phyloP scores from a whole-genome alignment of 441 rosid genomes.

The Codiaeum variegatum region DNA sequence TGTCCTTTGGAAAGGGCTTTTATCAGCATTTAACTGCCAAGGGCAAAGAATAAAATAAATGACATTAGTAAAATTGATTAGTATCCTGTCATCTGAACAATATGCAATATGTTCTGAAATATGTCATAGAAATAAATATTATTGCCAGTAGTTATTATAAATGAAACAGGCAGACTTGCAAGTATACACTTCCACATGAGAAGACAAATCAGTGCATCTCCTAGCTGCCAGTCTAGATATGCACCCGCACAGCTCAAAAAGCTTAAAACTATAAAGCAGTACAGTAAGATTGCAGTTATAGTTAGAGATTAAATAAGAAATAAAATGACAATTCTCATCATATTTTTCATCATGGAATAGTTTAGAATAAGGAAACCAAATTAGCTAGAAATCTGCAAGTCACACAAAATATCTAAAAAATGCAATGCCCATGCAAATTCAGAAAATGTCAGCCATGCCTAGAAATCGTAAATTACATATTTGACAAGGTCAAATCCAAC shows the following conservation, averaged over 20 bases:
- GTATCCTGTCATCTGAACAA: background rate
- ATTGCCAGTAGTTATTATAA: background rate
- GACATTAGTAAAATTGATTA: slow-evolving; percentile 19
- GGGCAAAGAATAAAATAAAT: slow-evolving; percentile 1
- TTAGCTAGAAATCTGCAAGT: background rate
- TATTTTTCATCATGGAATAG: background rate
- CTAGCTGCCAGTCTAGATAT: background rate
- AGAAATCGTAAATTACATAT: background rate
- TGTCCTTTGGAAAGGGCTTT: slow-evolving; percentile 89
- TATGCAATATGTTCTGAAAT: background rate
- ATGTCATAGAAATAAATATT: background rate
- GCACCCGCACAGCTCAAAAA: background rate
- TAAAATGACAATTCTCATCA: background rate
- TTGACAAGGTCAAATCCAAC: background rate
- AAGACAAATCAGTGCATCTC: background rate
- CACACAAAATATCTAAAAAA: background rate
- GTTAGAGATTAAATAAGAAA: background rate
- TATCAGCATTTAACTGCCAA: slow-evolving; percentile 79
- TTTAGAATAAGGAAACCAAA: background rate
- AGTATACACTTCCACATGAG: background rate
- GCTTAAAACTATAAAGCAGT: background rate
- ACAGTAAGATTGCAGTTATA: background rate
- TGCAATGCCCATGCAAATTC: background rate
- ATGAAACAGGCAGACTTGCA: background rate
- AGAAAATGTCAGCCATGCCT: background rate